These are phyloP conservation scores for Penicillium pulvis DNA, from an alignment of 495 filamentous ascomycete genomes.

Conservation along the genomic window DNA sequence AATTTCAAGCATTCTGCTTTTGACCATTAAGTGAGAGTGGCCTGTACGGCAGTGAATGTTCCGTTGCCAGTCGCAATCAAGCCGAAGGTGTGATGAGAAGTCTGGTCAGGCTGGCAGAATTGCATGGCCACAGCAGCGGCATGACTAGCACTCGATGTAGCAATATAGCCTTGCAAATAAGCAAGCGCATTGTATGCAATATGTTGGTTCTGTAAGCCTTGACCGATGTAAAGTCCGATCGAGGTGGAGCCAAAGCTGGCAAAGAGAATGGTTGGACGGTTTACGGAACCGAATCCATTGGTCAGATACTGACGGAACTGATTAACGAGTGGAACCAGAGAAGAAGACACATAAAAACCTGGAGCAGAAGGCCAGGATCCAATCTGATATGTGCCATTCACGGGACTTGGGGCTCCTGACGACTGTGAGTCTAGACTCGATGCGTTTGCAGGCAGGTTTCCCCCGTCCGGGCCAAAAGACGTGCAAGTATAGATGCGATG, in stretches of 20 bases:
- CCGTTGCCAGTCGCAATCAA: slow-evolving; percentile 33
- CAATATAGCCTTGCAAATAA: slow-evolving; percentile 20
- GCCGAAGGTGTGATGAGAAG: slow-evolving; percentile 35
- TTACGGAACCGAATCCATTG: slow-evolving; percentile 16
- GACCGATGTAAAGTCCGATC: background rate
- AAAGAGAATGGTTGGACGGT: background rate
- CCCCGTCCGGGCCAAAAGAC: slow-evolving; percentile 32
- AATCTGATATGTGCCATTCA: no score
- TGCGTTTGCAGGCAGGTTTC: slow-evolving; percentile 1
- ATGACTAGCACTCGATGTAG: slow-evolving; percentile 19
- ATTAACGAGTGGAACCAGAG: no score
- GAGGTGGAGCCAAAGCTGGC: background rate
- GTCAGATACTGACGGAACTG: slow-evolving; percentile 10
- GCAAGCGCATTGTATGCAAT: slow-evolving; percentile 22
- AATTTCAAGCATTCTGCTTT: slow-evolving; percentile 36
- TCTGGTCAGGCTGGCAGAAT: slow-evolving; percentile 30
- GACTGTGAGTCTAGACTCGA: background rate
- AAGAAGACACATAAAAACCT: no score
- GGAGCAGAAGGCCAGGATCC: no score
- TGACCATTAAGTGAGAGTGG: slow-evolving; percentile 34
- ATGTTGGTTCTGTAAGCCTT: slow-evolving; percentile 26
- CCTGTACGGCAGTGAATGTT: slow-evolving; percentile 33
- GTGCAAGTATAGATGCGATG: slow-evolving; percentile 37
- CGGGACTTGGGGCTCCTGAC: no score
- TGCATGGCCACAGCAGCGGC: slow-evolving; percentile 42